Base-by-base conservation (phyloP, 169 alveolate genomes). In the Plasmodium fragile region DNA sequence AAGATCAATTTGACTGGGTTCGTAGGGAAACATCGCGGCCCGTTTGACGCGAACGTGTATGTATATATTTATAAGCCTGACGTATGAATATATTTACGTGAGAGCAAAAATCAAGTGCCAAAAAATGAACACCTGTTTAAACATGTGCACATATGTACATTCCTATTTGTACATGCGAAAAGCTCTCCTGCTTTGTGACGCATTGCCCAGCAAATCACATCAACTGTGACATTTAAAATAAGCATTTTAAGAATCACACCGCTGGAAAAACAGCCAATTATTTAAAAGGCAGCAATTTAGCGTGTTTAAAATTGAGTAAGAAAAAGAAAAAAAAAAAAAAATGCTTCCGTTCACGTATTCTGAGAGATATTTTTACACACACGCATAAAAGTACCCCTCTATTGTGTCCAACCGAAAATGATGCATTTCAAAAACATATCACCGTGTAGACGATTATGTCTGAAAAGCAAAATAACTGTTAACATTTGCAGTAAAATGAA, bases 11-110 rank as follows among this genome's bases (percentile, higher is more conserved):
- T 87, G 70, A 36, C 93, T 87, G 16, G 93, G 93, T 43, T 77
- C 53, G 53, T 87, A 87, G n/a, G 93, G 93, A 87, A 87, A 87
- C 93, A 87, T 87, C 72, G n/a, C 70, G 52, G 69, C 39, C 69
- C 71, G 30, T 25, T 49, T 39, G 11, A 34, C 25, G 45, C 36
- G n/a, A 2, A n/a, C 41, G n/a, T 18, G 65, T 10, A 73, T 13
- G 49, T 52, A 65, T 84, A 78, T 84, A 84, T 30, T 72, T 78
- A 78, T n/a, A 32, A 22, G 25, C 53, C 30, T 16, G 18, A 4
- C 30, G 72, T 16, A 82, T n/a, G 53, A 73, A 82, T 82, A 18
- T 22, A 82, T 32, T 53, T 81, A 81, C 18, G 30, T 81, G 41
- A 28, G 71, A 59, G 41, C 36, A 43, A 59, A 45, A 34, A 82